Evolutionary conservation across 495 filamentous ascomycete genomes (phyloP).

Genomic region (Penicillium pulvis): DNA sequence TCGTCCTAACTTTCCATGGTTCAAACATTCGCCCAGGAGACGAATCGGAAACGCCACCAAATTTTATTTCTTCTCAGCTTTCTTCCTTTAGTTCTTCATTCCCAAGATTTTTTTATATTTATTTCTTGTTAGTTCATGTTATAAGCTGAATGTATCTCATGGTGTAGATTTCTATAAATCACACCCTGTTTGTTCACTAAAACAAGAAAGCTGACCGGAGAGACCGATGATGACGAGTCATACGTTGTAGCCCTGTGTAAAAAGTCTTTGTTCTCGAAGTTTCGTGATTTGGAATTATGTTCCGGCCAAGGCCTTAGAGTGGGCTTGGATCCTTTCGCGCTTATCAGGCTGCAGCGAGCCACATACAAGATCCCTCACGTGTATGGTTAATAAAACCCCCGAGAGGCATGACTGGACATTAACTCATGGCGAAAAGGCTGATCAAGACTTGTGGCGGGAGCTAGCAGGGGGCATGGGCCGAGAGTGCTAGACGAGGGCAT

Average conservation of each 20-base stretch:
- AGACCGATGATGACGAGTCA: constrained; percentile 3
- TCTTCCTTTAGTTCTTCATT: background rate
- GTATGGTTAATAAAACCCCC: background rate
- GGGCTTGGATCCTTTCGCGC: constrained; percentile 9
- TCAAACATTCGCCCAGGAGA: background rate
- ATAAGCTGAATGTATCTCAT: background rate
- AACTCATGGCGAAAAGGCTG: background rate
- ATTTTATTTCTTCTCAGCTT: background rate
- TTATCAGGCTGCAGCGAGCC: constrained; percentile 7
- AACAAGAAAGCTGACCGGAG: background rate
- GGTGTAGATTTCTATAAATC: background rate
- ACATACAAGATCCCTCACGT: background rate
- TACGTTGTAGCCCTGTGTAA: background rate
- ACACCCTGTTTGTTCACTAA: background rate
- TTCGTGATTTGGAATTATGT: constrained; percentile 11
- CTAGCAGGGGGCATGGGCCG: background rate
- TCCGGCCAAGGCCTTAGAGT: constrained; percentile 9
- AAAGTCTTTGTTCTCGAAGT: background rate
- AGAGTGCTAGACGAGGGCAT: background rate
- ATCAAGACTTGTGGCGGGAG: background rate
- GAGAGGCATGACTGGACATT: background rate
- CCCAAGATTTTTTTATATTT: too few relatives aligned
- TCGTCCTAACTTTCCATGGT: background rate
- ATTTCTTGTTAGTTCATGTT: background rate
- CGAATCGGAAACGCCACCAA: background rate